A percentile compares a stretch with the other conserved stretches of the same genome.
phyloP scores from a whole-genome alignment of 2,329 filamentous ascomycete species.

The Verticillium klebahnii region DNA sequence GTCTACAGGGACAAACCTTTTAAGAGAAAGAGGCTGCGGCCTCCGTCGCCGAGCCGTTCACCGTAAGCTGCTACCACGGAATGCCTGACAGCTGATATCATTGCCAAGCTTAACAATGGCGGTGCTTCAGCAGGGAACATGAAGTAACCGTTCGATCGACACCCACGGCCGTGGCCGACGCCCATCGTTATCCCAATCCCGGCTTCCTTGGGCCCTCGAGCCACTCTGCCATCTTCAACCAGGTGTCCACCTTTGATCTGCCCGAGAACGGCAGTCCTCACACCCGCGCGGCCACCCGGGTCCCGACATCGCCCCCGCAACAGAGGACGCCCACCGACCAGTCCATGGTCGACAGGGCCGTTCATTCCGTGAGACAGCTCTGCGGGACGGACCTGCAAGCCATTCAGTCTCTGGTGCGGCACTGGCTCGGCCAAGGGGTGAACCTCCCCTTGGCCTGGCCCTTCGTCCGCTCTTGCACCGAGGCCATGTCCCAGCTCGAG shows the following conservation, averaged over 20 bases:
- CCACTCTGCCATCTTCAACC: slow-evolving; percentile 11
- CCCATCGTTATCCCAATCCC: not conserved
- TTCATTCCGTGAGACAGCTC: not conserved
- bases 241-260: not conserved
- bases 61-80: not conserved
- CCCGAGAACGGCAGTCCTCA: not conserved
- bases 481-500: not conserved
- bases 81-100: no score
- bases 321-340: not conserved
- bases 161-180: not conserved
- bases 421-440: not conserved
- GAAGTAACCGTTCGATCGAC: not conserved
- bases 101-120: not conserved
- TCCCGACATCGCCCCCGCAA: no score
- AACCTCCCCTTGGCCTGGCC: not conserved
- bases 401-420: not conserved
- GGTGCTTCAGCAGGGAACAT: not conserved
- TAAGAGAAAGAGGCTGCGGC: not conserved
- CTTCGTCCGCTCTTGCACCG: not conserved
- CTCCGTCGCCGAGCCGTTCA: not conserved
- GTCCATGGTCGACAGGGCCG: not conserved
- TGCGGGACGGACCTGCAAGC: not conserved
- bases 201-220: slow-evolving; percentile 1
- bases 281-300: not conserved
- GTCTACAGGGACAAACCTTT: slow-evolving; percentile 14